Evolutionary conservation across 1,284 basidiomycete genomes (phyloP), one percentile per base, ranked within the genome.

Genomic region (Thelephora terrestris): DNA sequence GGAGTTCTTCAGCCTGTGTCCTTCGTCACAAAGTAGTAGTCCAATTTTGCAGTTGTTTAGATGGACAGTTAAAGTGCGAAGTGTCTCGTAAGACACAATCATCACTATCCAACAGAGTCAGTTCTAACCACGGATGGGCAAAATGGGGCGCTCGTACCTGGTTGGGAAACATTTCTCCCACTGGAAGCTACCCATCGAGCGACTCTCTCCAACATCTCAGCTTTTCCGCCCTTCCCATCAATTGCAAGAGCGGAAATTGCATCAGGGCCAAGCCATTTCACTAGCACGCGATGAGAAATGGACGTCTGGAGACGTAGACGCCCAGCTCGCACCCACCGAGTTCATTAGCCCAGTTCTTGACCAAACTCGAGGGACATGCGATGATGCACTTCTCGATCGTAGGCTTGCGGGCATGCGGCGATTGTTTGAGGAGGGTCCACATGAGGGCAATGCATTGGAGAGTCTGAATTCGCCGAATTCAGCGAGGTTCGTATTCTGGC

Each of bases 331-430:
- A 66, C 78, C 49, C 53, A 84, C 91, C 79, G 18, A 99, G 73
- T 68, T 99, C 95, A 62, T 99, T 98, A 0, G 93, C 95, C 95
- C 95, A 99, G 61, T 99, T 99, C 61, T 89, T 89, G 23, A 99
- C 95, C 48, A 99, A 70, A 69, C 91, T 96, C 3, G 93, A 92
- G 0, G 96, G 96, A 63, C 96, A 99, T 0, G 86, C 94, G 55
- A 99, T 97, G 63, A 99, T 94, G 51, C 89, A 95, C 66, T 99
- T 99, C 61, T 99, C 94, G 57, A 98, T 94, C 0, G 91, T 86
- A 0, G 83, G 74, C 63, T 87, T 96, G 23, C 85, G 79, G 0
- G 93, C 73, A 43, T 82, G 78, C 0, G 96, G 93, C 0, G 95
- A 98, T 61, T 99, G 96, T 64, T 94, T 97, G 52, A 98, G 70